Base-by-base conservation (phyloP, 2,329 filamentous ascomycete genomes). In the Leptographium wingfieldii region DNA sequence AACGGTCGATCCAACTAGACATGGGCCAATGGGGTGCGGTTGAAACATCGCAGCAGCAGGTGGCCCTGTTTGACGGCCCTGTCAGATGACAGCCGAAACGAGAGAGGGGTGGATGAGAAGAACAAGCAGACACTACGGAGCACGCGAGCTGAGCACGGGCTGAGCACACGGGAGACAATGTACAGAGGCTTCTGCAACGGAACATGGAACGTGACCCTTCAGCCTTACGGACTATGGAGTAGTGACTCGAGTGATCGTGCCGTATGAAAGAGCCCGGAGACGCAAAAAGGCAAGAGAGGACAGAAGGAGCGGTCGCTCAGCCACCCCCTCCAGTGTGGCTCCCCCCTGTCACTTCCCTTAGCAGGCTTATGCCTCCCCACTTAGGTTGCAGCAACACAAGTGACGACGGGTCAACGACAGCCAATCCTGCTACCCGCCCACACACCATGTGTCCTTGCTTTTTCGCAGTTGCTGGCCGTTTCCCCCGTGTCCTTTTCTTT, bases 351-450 rank as follows among this genome's bases (percentile, higher is more conserved):
- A 12, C 10, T 22, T 49, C 43, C 22, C 22, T 22, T 51, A 38
- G 43, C 56, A 46, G 56, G 60, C 62, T 64, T 55, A 62, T 51
- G 46, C 46, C 48, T 35, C 61, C 60, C 63, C 62, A 61, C 63
- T 65, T 63, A 52, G 60, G 43, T 49, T 61, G 60, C 59, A 59
- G 62, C 60, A 58, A 25, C 43, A 56, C 29, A 16, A 31, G 11
- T 12, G 35, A 54, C 22, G 54, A 11, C 35, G 38, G 58, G 35
- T 56, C 60, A 62, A 57, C 58, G 54, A 61, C 49, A 35, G 56
- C 52, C 56, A 31, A 56, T 43, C 52, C 38, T 35, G 27, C n/a
- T 19, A 55, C 43, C 48, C 33, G 56, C 58, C 59, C 60, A 59
- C 55, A 48, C 55, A 59, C 46, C 38, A 40, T 52, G 14, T n/a